A percentile compares a stretch with the other conserved stretches of the same genome.
Evolutionary conservation across 2,329 filamentous ascomycete species (phyloP).

Genomic region (Curvularia eragrostidis): DNA sequence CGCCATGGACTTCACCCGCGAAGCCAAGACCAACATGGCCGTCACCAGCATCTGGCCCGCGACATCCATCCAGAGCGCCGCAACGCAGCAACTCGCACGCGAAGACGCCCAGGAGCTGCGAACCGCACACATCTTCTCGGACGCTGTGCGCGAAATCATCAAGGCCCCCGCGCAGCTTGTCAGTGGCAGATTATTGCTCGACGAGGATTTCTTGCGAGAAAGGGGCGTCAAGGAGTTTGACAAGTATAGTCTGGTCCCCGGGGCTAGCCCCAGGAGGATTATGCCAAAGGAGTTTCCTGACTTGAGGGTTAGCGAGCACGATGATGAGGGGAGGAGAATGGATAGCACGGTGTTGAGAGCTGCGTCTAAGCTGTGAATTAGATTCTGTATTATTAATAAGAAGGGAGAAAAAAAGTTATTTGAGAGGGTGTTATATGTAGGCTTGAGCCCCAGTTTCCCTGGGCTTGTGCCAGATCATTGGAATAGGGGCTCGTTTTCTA

Average conservation of each 20-base stretch:
- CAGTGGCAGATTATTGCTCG: constrained; percentile 75
- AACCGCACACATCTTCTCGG: constrained; percentile 75
- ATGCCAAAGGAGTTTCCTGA: constrained; percentile 76
- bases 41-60: constrained; percentile 86
- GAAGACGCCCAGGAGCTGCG: constrained; percentile 65
- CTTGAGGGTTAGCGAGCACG: constrained; percentile 76
- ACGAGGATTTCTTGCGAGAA: constrained; percentile 79
- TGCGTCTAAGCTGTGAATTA: constrained; percentile 23
- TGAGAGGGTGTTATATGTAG: too few species aligned
- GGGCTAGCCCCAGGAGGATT: constrained; percentile 71
- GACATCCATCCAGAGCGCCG: constrained; percentile 76
- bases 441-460: too few species aligned
- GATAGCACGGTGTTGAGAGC: constrained; percentile 62
- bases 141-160: constrained; percentile 78
- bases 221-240: constrained; percentile 74
- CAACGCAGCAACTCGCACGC: constrained; percentile 63
- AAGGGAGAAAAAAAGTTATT: too few species aligned
- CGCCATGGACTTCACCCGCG: constrained; percentile 78
- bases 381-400: too few species aligned
- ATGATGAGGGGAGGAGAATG: constrained; percentile 75
- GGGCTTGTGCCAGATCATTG: too few species aligned
- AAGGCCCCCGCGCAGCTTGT: constrained; percentile 64
- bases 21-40: constrained; percentile 71
- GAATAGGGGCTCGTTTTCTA: too few species aligned
- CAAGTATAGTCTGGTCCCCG: constrained; percentile 73